These are phyloP conservation scores for Myxozyma geophila DNA, from an alignment of 805 yeast species.

Conservation along the genomic window DNA sequence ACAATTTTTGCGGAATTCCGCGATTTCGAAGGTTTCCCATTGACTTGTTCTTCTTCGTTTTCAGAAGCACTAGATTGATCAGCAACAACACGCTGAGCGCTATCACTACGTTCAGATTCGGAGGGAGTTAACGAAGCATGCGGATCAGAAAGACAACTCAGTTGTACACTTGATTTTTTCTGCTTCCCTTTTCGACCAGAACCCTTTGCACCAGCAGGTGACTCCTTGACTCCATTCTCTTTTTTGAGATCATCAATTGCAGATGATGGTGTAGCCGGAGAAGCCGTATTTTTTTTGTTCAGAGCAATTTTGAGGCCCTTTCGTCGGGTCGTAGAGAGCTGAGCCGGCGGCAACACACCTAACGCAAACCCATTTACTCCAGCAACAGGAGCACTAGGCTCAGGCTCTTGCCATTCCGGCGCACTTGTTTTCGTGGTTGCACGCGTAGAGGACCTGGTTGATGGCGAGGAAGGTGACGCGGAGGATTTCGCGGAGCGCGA, in stretches of 20 bases:
- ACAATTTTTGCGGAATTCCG: neutral
- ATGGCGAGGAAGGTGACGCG: neutral
- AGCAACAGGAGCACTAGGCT: conserved; percentile 57
- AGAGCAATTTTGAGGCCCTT: conserved; percentile 37
- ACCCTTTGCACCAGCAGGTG: neutral
- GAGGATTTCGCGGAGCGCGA: conserved; percentile 6
- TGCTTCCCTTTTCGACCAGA: too few relatives aligned
- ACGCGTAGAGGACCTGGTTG: neutral
- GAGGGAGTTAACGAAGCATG: neutral
- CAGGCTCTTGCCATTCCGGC: conserved; percentile 55
- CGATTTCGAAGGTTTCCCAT: neutral
- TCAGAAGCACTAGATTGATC: neutral
- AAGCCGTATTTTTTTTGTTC: neutral
- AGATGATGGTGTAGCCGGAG: neutral
- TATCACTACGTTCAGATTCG: neutral
- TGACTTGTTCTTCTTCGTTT: neutral
- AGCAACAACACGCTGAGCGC: neutral
- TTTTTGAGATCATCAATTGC: neutral
- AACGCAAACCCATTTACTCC: conserved; percentile 75
- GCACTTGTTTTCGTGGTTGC: neutral
- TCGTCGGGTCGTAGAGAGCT: conserved; percentile 56
- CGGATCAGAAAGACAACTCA: neutral
- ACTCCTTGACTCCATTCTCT: neutral
- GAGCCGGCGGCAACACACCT: conserved; percentile 67
- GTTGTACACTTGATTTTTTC: too few relatives aligned